phyloP scores from a whole-genome alignment of 163 green algal genomes.

The Chloromonas sp. region DNA sequence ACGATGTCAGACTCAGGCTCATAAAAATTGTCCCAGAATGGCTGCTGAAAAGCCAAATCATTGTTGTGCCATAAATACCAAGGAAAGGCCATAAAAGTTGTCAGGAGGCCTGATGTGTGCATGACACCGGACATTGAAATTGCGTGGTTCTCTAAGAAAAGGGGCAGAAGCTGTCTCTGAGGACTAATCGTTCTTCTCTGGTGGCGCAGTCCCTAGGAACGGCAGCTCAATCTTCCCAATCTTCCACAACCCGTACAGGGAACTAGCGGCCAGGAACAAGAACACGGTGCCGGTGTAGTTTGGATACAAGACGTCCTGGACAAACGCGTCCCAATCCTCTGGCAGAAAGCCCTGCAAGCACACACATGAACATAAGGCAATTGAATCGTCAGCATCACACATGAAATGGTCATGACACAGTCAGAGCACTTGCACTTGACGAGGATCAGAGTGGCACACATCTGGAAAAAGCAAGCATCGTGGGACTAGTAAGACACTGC shows the following conservation, averaged over 20 bases:
- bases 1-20: too few relatives aligned
- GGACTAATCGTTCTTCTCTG: background rate
- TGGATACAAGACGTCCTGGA: slow-evolving; percentile 1
- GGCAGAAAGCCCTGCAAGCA: slow-evolving; percentile 9
- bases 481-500: slow-evolving; percentile 32
- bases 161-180: too few relatives aligned
- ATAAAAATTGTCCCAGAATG: too few relatives aligned
- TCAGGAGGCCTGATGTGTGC: too few relatives aligned
- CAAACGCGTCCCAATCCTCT: slow-evolving; percentile 10
- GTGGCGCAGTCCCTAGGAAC: background rate
- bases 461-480: slow-evolving; percentile 21
- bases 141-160: too few relatives aligned
- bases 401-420: too few relatives aligned
- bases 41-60: too few relatives aligned
- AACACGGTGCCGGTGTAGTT: slow-evolving; percentile 6
- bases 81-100: too few relatives aligned
- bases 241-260: slow-evolving; percentile 10
- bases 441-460: too few relatives aligned
- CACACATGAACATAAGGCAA: background rate
- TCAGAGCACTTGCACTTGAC: too few relatives aligned
- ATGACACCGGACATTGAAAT: too few relatives aligned
- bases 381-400: background rate
- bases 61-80: too few relatives aligned
- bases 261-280: background rate
- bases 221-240: slow-evolving; percentile 8